Base-by-base conservation (phyloP, 1,284 basidiomycete genomes). In the Peniophora sp. region DNA sequence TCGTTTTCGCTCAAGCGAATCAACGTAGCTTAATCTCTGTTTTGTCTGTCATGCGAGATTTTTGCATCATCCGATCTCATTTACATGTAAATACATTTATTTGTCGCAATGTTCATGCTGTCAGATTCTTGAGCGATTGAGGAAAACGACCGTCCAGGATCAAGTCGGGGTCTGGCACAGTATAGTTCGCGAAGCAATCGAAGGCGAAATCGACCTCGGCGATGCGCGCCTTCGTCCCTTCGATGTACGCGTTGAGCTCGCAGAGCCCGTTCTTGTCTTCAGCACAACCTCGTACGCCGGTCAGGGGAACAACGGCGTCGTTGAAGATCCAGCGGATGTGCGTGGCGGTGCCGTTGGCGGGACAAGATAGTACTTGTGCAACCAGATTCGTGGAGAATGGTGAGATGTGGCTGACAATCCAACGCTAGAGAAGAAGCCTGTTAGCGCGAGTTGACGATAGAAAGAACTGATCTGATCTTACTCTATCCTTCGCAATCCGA, bases 221-320 rank as follows among this genome's bases (percentile, higher is more conserved):
- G 19, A 81, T 72, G 11, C 77, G 67, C 50, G 69, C 63, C 55
- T 74, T 61, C 67, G 79, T 69, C 16, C 67, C 70, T 2, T 57
- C 58, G 34, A 85, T 72, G 63, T 82, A 86, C 3, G 71, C 65
- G 3, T 67, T 62, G 3, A 85, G 57, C 1, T 68, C 63, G 56
- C 84, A 87, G n/a, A 83, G 59, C 0, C 83, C 82, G 52, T 84
- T 70, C 10, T 66, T 62, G 55, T 78, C 67, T 9, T 67, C 55
- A 14, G 59, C 61, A 61, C 83, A 86, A 1, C 79, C 81, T 10
- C 67, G 63, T 49, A 83, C 70, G 10, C 78, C 77, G 2, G 75
- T 78, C 8, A 88, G 70, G 0, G 87, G 85, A 2, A 88, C 68
- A 1, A 82, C 75, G 2, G 75, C 86, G 55, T 79, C 78, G 56